Conservation (phyloP, 768 basidiomycete species). For the Paxillus ammoniavirescens region DNA sequence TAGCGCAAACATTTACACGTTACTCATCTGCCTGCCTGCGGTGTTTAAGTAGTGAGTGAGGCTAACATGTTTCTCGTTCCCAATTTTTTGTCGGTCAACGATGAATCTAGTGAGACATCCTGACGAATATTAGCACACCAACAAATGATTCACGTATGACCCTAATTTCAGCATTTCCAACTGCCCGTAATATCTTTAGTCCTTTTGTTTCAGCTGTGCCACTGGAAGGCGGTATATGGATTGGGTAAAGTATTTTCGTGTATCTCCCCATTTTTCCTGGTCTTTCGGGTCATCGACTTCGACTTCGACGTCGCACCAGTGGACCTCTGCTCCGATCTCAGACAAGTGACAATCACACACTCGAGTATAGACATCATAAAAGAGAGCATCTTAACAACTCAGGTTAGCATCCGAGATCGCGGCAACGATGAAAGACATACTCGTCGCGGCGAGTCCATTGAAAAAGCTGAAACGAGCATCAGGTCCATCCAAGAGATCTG, state of each 20-base stretch:
- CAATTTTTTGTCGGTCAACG: too few relatives aligned
- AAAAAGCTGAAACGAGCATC: conserved; percentile 91
- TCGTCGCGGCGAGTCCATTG: conserved; percentile 95
- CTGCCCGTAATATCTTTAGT: background rate
- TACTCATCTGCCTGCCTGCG: too few relatives aligned
- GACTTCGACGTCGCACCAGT: conserved; percentile 83
- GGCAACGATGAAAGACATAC: conserved; percentile 41
- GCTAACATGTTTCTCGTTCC: too few relatives aligned
- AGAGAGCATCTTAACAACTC: conserved; percentile 62
- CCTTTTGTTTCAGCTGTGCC: conserved; percentile 29
- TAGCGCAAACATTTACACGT: too few relatives aligned
- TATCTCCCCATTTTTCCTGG: conserved; percentile 71
- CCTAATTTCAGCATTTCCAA: too few relatives aligned
- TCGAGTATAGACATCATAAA: conserved; percentile 89
- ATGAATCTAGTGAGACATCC: too few relatives aligned
- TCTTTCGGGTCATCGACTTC: conserved; percentile 39
- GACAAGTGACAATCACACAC: conserved; percentile 83
- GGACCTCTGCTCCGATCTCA: conserved; percentile 74
- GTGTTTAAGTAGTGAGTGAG: too few relatives aligned
- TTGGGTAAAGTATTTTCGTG: conserved; percentile 72
- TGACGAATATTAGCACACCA: too few relatives aligned
- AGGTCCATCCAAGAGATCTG: conserved; percentile 71
- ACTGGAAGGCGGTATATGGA: conserved; percentile 74
- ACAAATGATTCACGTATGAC: background rate
- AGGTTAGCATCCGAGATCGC: background rate